Percentiles rank a stretch among this genome's conserved stretches.
These are phyloP conservation scores for Hypholoma sublateritium DNA, from an alignment of 768 basidiomycete genomes.

Conservation along the genomic window DNA sequence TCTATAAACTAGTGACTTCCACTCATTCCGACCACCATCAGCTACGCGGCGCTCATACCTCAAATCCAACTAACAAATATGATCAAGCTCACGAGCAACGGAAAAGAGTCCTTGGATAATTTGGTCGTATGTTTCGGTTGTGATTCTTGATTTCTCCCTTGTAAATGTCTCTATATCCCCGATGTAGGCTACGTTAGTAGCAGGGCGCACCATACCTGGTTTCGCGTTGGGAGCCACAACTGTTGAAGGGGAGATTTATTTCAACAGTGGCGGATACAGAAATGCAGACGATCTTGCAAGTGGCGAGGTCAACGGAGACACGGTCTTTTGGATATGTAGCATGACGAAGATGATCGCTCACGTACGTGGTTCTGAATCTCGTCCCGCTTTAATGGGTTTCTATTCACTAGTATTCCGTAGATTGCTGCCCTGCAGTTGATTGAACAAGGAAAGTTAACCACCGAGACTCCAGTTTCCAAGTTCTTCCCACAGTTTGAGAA, in stretches of 20 bases:
- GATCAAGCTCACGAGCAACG: no score
- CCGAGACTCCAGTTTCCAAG: neutral
- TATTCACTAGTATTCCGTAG: neutral
- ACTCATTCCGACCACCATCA: no score
- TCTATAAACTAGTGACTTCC: no score
- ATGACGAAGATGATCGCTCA: conserved; percentile 6
- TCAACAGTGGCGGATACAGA: neutral
- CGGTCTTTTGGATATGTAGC: conserved; percentile 7
- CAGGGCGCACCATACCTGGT: neutral
- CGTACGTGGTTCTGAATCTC: neutral
- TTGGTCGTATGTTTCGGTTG: no score
- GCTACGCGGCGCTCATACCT: no score
- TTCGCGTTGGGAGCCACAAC: conserved; percentile 1
- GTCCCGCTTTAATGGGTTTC: neutral
- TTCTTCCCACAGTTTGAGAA: conserved; percentile 6
- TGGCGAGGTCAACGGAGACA: conserved; percentile 1
- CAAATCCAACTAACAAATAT: no score
- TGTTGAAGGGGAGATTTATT: neutral
- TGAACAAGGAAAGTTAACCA: conserved; percentile 1
- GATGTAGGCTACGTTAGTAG: no score
- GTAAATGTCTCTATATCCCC: no score
- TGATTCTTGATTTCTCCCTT: no score
- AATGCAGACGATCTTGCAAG: neutral
- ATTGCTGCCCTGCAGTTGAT: conserved; percentile 8
- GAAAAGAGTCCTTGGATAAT: no score